These are phyloP conservation scores for Plenodomus biglobosus DNA, from an alignment of 2,329 filamentous ascomycete genomes.

Conservation along the genomic window DNA sequence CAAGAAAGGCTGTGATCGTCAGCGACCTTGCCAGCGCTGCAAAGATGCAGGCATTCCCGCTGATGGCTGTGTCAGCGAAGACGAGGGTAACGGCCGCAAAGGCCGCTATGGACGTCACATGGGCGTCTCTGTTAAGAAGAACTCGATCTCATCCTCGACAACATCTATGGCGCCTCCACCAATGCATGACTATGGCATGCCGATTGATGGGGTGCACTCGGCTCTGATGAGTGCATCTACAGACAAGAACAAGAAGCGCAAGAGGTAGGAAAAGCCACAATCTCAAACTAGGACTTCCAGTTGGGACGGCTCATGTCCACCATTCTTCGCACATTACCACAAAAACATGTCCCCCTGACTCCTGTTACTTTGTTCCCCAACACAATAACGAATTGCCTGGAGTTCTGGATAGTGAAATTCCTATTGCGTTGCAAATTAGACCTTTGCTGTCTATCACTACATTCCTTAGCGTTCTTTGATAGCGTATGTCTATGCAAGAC, in stretches of 20 bases:
- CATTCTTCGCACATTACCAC: neutral
- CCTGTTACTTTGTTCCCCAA: slow-evolving; percentile 5
- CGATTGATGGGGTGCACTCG: slow-evolving; percentile 17
- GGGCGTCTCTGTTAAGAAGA: slow-evolving; percentile 67
- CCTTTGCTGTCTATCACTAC: neutral
- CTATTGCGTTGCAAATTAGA: slow-evolving; percentile 2
- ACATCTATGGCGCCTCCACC: slow-evolving; percentile 42
- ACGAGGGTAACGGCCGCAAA: slow-evolving; percentile 95
- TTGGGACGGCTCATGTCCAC: neutral
- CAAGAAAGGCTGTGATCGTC: slow-evolving; percentile 98
- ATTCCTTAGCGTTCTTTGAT: neutral
- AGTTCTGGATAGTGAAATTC: slow-evolving; percentile 18
- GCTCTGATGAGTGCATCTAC: slow-evolving; percentile 20
- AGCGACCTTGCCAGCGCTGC: slow-evolving; percentile 92
- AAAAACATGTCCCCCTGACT: slow-evolving; percentile 1
- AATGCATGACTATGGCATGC: slow-evolving; percentile 35
- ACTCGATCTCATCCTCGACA: slow-evolving; percentile 10
- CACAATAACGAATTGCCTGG: slow-evolving; percentile 2
- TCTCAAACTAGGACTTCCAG: neutral
- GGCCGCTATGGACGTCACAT: slow-evolving; percentile 79
- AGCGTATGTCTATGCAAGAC: neutral
- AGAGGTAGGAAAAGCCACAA: slow-evolving; percentile 51
- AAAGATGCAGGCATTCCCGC: slow-evolving; percentile 91
- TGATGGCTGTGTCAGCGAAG: slow-evolving; percentile 94
- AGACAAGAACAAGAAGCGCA: slow-evolving; percentile 71